These are phyloP conservation scores for Ganoderma boninense DNA, from an alignment of 1,284 basidiomycete species.

Conservation along the genomic window DNA sequence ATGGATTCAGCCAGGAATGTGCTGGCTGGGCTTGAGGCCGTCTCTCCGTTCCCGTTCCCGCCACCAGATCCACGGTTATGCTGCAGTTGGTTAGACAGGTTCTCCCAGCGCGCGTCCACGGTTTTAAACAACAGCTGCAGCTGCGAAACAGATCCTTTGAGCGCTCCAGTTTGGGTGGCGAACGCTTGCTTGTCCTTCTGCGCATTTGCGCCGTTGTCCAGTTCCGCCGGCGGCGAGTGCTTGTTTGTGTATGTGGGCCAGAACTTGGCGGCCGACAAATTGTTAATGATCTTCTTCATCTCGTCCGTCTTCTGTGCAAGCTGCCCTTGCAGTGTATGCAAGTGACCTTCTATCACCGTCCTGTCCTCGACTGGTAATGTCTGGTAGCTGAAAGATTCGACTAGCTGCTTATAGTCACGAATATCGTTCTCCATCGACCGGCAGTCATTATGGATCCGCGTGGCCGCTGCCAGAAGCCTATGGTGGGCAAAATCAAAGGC, in stretches of 20 bases:
- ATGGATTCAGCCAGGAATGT: conserved; percentile 29
- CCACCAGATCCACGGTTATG: conserved; percentile 11
- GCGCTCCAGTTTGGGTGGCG: conserved; percentile 15
- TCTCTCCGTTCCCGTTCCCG: neutral
- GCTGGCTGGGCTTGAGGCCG: conserved; percentile 19
- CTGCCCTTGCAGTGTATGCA: conserved; percentile 26
- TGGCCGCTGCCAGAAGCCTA: conserved; percentile 27
- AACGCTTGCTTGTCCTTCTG: conserved; percentile 19
- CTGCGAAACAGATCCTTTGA: conserved; percentile 22
- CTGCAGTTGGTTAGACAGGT: conserved; percentile 22
- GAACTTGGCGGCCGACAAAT: conserved; percentile 23
- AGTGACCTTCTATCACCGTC: conserved; percentile 27
- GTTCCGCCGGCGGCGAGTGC: conserved; percentile 8
- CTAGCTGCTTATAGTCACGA: conserved; percentile 29
- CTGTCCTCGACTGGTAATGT: conserved; percentile 24
- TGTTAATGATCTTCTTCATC: conserved; percentile 22
- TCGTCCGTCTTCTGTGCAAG: conserved; percentile 26
- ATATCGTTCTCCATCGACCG: conserved; percentile 31
- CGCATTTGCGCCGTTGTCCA: conserved; percentile 4
- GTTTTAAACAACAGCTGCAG: conserved; percentile 24
- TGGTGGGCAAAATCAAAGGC: neutral
- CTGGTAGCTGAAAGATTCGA: conserved; percentile 32
- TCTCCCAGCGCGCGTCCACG: conserved; percentile 25
- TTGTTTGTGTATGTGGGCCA: conserved; percentile 26
- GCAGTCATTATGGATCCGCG: conserved; percentile 23